Evolutionary conservation across 1,139 yeast genomes (phyloP), one percentile per base, ranked within the genome.

Genomic region (Yamadazyma conglobata): DNA sequence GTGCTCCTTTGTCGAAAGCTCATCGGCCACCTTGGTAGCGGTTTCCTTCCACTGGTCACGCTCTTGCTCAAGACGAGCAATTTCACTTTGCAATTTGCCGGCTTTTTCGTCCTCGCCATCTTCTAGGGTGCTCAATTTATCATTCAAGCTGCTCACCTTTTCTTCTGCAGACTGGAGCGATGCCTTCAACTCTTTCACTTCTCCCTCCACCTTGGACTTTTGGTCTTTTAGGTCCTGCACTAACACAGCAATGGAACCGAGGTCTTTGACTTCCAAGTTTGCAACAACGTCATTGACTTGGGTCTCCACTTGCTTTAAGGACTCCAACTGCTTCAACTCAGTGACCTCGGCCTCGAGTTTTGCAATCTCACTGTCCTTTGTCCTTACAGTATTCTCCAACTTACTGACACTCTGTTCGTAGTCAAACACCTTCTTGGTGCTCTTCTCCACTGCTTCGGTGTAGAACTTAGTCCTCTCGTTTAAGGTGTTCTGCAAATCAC

Each of bases 401-500:
- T 10, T 22, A 4, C 18, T 10, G 6, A 31, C 15, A 2, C 33
- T 35, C 12, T 24, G 25, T 15, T 40, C 42, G 22, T 37, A 42
- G 8, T 38, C 35, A 3, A 12, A 9, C 1, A 35, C 34, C 24
- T 39, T 40, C 13, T 29, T 12, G n/a, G 34, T 35, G n/a, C 42
- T 30, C 22, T 33, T 36, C 10, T 39, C 29, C 6, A 35, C 34
- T 4, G 38, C 29, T 10, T 35, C 31, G 2, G 23, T 18, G 19
- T 21, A 34, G 6, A 28, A 19, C 7, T 18, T 17, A 6, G 37
- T 27, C n/a, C 35, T 32, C 17, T 30, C 38, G 4, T 30, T 33
- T 17, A 33, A 31, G 6, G 39, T 39, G 6, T 34, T 20, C 11
- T 26, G 30, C 7, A 37, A 23, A 20, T 43, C 47, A 4, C 28